phyloP scores from a whole-genome alignment of 441 rosid species.

The Biscutella laevigata region DNA sequence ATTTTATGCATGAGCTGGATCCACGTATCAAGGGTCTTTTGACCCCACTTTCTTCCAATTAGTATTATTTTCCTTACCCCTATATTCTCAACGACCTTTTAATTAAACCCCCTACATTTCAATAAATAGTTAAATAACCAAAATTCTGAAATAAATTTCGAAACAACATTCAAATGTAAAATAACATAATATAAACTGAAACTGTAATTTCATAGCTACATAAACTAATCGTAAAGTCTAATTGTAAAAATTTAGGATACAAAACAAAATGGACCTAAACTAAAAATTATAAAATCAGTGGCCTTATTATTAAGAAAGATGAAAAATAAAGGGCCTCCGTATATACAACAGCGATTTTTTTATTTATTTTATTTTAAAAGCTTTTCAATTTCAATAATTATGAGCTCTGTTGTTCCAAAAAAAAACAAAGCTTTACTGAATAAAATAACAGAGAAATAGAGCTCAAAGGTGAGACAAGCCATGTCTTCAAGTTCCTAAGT shows the following conservation, averaged over 20 bases:
- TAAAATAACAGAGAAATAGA: slow-evolving; percentile 37
- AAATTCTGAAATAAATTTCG: not conserved
- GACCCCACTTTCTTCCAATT: slow-evolving; percentile 50
- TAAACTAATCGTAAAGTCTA: too few relatives aligned
- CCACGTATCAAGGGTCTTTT: slow-evolving; percentile 24
- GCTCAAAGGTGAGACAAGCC: slow-evolving; percentile 39
- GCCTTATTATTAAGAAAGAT: not conserved
- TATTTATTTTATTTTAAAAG: too few relatives aligned
- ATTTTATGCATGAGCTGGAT: slow-evolving; percentile 27
- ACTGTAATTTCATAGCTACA: too few relatives aligned
- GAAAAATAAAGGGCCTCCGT: slow-evolving; percentile 9
- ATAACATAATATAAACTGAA: not conserved
- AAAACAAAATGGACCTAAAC: not conserved
- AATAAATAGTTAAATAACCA: not conserved
- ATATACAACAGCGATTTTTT: too few relatives aligned
- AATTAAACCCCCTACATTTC: not conserved
- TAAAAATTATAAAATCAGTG: not conserved
- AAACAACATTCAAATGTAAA: not conserved
- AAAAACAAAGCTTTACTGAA: slow-evolving; percentile 14
- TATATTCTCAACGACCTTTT: not conserved
- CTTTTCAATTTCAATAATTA: too few relatives aligned
- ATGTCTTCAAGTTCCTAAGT: slow-evolving; percentile 39
- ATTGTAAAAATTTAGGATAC: not conserved
- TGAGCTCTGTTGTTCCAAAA: too few relatives aligned
- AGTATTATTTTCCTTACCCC: not conserved